Evolutionary conservation across 148 eudicot species (phyloP), one percentile per base, ranked within the genome.

Genomic region (Mesembryanthemum crystallinum): DNA sequence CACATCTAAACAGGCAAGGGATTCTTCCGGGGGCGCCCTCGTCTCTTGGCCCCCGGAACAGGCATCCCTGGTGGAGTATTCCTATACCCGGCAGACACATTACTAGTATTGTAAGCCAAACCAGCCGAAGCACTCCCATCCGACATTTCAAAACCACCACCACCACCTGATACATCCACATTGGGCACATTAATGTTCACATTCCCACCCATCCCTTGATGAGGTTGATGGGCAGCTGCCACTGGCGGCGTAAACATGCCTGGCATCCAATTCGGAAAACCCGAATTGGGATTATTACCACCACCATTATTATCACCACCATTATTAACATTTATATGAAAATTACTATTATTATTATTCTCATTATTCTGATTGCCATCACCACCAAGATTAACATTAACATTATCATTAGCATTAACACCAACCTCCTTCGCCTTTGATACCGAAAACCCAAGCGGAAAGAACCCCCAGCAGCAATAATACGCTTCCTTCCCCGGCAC

Each of bases 401-500:
- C 64, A 8, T 10, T 39, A 9, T 55, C 52, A 20, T 42, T 54
- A 64, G 45, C 25, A 25, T n/a, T 21, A 42, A 15, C 54, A 65
- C 59, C 83, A 39, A 52, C 66, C 30, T 77, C 78, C 32, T 68
- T 69, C 9, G 42, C 72, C 20, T 75, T 76, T 11, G 73, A 79
- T 4, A 62, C 27, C 18, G 83, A 76, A 76, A 91, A 92, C 39
- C 95, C 95, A 39, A 96, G 71, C 1, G 99, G 98, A 10, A 92
- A 92, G 67, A 92, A 88, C 0, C 95, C 96, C 94, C 94, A 96
- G 29, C 96, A 92, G 63, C 99, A 96, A 69, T 87, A 89, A 76
- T 92, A 92, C 0, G 90, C 94, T 45, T 96, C 98, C 68, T 83
- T 89, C n/a, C 99, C 99, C 2, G 92, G 90, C 30, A 91, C 94